Conservation (phyloP, 2,329 filamentous ascomycete species). For the Pseudogymnoascus destructans region DNA sequence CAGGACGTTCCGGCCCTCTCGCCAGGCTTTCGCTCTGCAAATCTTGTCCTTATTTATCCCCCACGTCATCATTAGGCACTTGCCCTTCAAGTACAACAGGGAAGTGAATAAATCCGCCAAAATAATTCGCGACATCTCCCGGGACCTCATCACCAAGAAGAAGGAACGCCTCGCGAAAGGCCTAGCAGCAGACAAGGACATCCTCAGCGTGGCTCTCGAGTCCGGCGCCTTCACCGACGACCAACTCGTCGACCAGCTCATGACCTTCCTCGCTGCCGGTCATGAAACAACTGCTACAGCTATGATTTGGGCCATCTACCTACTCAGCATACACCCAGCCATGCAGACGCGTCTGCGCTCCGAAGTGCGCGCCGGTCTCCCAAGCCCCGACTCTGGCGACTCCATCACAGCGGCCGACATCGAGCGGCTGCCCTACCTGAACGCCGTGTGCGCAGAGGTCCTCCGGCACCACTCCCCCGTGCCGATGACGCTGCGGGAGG, state of each 20-base stretch:
- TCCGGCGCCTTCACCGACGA: slow-evolving; percentile 66
- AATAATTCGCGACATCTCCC: slow-evolving; percentile 52
- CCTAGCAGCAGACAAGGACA: slow-evolving; percentile 50
- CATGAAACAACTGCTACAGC: slow-evolving; percentile 69
- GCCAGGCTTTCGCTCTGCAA: slow-evolving; percentile 40
- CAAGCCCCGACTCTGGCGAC: slow-evolving; percentile 31
- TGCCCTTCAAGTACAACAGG: slow-evolving; percentile 62
- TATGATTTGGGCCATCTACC: slow-evolving; percentile 62
- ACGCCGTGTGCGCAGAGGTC: slow-evolving; percentile 66
- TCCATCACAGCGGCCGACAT: slow-evolving; percentile 43
- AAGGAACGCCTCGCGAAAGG: slow-evolving; percentile 38
- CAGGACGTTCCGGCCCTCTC: slow-evolving; percentile 39
- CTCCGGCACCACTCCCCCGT: slow-evolving; percentile 56
- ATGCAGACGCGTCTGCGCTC: slow-evolving; percentile 53
- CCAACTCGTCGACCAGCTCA: slow-evolving; percentile 74
- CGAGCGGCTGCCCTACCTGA: slow-evolving; percentile 65
- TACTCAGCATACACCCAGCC: slow-evolving; percentile 51
- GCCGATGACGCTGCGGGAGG: slow-evolving; percentile 50
- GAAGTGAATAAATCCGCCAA: slow-evolving; percentile 42
- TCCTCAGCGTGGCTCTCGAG: slow-evolving; percentile 66
- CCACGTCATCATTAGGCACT: slow-evolving; percentile 40
- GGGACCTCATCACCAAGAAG: slow-evolving; percentile 58
- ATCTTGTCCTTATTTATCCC: slow-evolving; percentile 52
- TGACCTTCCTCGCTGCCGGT: slow-evolving; percentile 76
- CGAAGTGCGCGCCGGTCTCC: slow-evolving; percentile 52